Conservation (phyloP, 2,329 filamentous ascomycete genomes). For the Aspergillus fructus region DNA sequence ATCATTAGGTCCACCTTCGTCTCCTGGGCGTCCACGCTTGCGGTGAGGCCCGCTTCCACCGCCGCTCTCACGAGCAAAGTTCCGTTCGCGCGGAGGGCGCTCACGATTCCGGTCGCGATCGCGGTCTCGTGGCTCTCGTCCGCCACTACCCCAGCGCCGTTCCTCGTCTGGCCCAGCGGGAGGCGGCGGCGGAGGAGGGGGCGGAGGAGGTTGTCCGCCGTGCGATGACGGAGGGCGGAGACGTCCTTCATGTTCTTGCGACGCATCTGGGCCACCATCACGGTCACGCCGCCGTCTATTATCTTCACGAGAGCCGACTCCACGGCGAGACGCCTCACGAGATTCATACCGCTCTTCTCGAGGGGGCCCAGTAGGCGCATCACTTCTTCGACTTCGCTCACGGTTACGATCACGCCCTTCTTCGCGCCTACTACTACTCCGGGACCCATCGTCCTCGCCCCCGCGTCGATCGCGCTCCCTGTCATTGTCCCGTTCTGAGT, state of each 20-base stretch:
- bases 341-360: conserved; percentile 28
- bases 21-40: conserved; percentile 39
- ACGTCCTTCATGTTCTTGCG: conserved; percentile 34
- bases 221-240: conserved; percentile 34
- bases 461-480: conserved; percentile 28
- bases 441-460: conserved; percentile 27
- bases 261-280: conserved; percentile 28
- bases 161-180: conserved; percentile 29
- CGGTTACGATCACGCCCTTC: conserved; percentile 37
- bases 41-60: conserved; percentile 29
- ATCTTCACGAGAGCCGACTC: conserved; percentile 33
- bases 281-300: conserved; percentile 37
- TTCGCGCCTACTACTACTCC: conserved; percentile 34
- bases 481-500: conserved; percentile 30
- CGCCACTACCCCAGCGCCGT: conserved; percentile 33
- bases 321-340: conserved; percentile 34
- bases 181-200: conserved; percentile 30
- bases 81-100: conserved; percentile 32
- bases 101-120: conserved; percentile 38
- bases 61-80: conserved; percentile 29
- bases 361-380: conserved; percentile 22
- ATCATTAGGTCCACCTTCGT: conserved; percentile 29
- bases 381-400: conserved; percentile 36
- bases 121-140: conserved; percentile 37
- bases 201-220: conserved; percentile 31